Conservation (phyloP, 2,329 filamentous ascomycete species). For the Neocatenulostroma microsporum region DNA sequence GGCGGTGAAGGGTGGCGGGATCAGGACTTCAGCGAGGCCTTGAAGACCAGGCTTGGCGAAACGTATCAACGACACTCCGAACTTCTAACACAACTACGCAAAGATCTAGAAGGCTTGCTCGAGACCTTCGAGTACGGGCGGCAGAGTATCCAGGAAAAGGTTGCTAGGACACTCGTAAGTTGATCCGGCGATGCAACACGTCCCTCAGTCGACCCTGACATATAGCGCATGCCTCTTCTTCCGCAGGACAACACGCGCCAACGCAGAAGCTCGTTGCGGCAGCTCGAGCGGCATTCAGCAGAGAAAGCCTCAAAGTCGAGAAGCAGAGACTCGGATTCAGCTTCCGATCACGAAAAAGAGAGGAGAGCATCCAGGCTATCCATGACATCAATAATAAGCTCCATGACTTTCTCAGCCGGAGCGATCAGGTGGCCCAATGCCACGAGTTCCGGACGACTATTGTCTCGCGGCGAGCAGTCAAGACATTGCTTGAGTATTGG, state of each 20-base stretch:
- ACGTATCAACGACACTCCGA: constrained; percentile 2
- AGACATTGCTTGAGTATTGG: constrained; percentile 9
- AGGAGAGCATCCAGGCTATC: constrained; percentile 1
- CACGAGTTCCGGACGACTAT: neutral
- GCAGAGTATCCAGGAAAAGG: constrained; percentile 1
- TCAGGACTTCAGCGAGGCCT: neutral
- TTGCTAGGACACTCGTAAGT: neutral
- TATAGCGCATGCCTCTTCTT: too few relatives aligned
- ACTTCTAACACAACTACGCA: constrained; percentile 5
- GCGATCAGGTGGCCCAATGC: neutral
- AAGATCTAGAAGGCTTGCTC: neutral
- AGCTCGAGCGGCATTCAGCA: too few relatives aligned
- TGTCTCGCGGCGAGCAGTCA: neutral
- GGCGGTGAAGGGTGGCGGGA: constrained; percentile 1
- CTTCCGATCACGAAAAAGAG: neutral
- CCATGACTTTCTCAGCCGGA: neutral
- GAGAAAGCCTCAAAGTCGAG: too few relatives aligned
- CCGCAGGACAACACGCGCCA: too few relatives aligned
- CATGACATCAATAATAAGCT: constrained; percentile 3
- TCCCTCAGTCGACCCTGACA: too few relatives aligned
- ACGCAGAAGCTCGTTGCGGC: too few relatives aligned
- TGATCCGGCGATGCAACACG: too few relatives aligned
- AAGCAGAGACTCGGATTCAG: constrained; percentile 6
- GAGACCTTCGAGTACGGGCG: constrained; percentile 1
- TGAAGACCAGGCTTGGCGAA: neutral